Percentiles rank a stretch among this genome's conserved stretches.
Conservation (phyloP, 345 rosid species). For the Pistacia integerrima region DNA sequence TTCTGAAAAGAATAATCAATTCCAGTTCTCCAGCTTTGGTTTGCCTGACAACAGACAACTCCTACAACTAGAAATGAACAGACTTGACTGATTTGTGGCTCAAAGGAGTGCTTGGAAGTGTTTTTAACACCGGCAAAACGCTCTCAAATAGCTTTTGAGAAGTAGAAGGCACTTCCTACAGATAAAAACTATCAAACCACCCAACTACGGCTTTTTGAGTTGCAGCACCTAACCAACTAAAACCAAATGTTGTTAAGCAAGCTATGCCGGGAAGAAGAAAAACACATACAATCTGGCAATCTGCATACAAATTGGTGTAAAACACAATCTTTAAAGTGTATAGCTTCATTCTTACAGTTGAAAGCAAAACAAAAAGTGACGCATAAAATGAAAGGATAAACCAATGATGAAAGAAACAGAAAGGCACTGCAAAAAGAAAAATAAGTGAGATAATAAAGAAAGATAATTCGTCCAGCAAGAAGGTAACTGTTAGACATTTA, state of each 20-base stretch:
- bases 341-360: neutral
- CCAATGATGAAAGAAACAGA: neutral
- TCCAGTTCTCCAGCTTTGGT: neutral
- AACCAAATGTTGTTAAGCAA: neutral
- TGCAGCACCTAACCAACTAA: neutral
- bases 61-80: neutral
- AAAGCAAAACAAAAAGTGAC: neutral
- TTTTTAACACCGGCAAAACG: neutral
- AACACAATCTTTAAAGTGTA: neutral
- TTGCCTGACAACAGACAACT: neutral
- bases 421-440: neutral
- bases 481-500: constrained; percentile 2
- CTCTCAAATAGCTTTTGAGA: neutral
- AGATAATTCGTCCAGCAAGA: neutral
- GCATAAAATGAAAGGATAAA: neutral
- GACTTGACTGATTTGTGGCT: neutral
- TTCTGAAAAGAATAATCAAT: neutral
- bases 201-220: neutral
- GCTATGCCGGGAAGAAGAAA: neutral
- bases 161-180: neutral
- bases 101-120: neutral
- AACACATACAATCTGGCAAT: no score
- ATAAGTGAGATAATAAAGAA: neutral
- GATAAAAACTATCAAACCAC: no score
- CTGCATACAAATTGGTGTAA: neutral